Conservation (phyloP, 495 filamentous ascomycete species). For the Amphirosellinia nigrospora region DNA sequence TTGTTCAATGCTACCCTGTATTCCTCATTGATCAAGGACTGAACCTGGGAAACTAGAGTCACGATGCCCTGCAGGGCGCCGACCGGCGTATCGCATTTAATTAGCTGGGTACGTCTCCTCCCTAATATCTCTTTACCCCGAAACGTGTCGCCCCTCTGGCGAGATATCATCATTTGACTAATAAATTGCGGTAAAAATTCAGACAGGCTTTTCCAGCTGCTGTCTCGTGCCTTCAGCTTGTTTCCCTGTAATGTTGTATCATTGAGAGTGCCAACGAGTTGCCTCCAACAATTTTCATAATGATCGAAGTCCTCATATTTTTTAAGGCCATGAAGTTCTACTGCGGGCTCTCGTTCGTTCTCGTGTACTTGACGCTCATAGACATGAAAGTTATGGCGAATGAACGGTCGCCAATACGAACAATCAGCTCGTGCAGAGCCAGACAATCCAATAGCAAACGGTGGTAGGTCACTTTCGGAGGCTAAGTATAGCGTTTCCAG, state of each 20-base stretch:
- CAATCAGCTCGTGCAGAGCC: not conserved
- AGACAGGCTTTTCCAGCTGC: not conserved
- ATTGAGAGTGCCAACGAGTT: not conserved
- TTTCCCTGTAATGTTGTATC: not conserved
- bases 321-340: too few relatives aligned
- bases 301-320: not conserved
- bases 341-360: too few relatives aligned
- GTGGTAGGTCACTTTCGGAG: too few relatives aligned
- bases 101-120: not conserved
- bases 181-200: not conserved
- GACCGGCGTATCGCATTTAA: not conserved
- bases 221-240: not conserved
- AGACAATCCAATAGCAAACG: not conserved
- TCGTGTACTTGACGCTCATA: not conserved
- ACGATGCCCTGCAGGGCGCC: not conserved
- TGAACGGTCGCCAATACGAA: not conserved
- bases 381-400: not conserved
- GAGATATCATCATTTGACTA: not conserved
- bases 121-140: not conserved
- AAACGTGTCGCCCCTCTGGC: not conserved
- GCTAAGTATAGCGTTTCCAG: not conserved
- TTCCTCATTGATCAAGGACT: not conserved
- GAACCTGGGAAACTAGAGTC: not conserved
- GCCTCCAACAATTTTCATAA: not conserved
- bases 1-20: not conserved